Evolutionary conservation across 192 early-diverging fungal species (phyloP).

Genomic region (Linderina pennispora): DNA sequence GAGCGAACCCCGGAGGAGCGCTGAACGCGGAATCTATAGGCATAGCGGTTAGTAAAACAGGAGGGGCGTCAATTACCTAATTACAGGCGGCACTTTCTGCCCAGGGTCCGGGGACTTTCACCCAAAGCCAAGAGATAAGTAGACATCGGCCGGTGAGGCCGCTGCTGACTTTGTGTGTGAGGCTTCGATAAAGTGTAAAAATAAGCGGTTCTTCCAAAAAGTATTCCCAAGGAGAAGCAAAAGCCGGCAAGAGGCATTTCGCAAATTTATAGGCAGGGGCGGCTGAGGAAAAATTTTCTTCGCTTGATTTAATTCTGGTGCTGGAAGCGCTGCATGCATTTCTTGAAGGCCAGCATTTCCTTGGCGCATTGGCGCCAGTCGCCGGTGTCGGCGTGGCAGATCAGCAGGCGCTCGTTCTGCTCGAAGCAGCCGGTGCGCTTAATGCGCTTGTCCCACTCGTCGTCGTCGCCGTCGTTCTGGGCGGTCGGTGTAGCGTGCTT

Average conservation of each 20-base stretch:
- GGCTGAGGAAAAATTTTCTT: too few relatives aligned
- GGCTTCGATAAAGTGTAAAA: slow-evolving; percentile 30
- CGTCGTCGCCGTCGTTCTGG: slow-evolving; percentile 58
- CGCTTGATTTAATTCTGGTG: neutral
- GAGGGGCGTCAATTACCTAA: slow-evolving; percentile 34
- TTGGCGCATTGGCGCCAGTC: slow-evolving; percentile 82
- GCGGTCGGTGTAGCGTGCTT: neutral
- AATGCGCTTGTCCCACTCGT: slow-evolving; percentile 76
- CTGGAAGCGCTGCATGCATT: slow-evolving; percentile 55
- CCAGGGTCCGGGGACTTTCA: slow-evolving; percentile 50
- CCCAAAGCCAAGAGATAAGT: slow-evolving; percentile 34
- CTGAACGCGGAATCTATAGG: slow-evolving; percentile 3
- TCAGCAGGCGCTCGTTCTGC: slow-evolving; percentile 75
- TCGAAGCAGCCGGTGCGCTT: slow-evolving; percentile 68
- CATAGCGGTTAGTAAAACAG: neutral
- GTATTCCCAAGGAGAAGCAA: slow-evolving; percentile 38
- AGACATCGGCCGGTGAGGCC: slow-evolving; percentile 1
- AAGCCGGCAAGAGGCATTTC: too few relatives aligned
- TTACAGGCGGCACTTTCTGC: slow-evolving; percentile 53
- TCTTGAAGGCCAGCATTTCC: slow-evolving; percentile 72
- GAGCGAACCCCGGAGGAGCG: slow-evolving; percentile 4
- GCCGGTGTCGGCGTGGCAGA: slow-evolving; percentile 77
- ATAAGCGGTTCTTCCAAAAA: slow-evolving; percentile 48
- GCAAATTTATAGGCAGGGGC: too few relatives aligned
- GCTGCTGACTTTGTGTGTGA: slow-evolving; percentile 35